phyloP scores from a whole-genome alignment of 768 basidiomycete species.

The Chalciporus piperatus region DNA sequence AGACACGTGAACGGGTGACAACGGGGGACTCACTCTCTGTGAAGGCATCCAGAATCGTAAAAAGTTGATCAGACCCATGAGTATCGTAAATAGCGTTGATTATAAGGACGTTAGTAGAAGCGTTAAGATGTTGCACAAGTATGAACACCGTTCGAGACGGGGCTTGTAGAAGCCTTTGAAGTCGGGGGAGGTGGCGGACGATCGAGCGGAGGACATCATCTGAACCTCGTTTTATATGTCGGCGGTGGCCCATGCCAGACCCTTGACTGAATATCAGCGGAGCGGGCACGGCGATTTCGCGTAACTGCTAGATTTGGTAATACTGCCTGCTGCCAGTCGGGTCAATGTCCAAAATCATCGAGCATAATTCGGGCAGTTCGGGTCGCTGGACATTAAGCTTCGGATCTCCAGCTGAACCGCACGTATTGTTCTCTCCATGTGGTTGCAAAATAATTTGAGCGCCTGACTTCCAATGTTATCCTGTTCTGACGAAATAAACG shows the following conservation, averaged over 20 bases:
- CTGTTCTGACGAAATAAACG: conserved; percentile 10
- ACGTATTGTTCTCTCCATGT: conserved; percentile 19
- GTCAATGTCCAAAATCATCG: not conserved
- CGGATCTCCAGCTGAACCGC: conserved; percentile 2
- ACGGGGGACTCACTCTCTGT: conserved; percentile 22
- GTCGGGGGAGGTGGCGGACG: conserved; percentile 10
- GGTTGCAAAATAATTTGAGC: conserved; percentile 17
- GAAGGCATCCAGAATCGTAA: conserved; percentile 18
- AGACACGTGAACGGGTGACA: not conserved
- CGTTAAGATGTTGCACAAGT: conserved; percentile 15
- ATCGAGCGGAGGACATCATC: conserved; percentile 11
- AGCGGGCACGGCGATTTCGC: conserved; percentile 22
- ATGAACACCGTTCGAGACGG: conserved; percentile 17
- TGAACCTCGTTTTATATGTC: conserved; percentile 28
- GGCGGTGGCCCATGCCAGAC: not conserved
- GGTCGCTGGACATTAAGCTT: not conserved
- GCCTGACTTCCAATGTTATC: conserved; percentile 6
- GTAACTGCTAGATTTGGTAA: conserved; percentile 14
- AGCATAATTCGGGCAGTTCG: conserved; percentile 11
- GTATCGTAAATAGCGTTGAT: conserved; percentile 19
- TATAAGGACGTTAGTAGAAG: conserved; percentile 20
- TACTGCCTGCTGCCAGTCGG: not conserved
- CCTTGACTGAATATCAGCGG: conserved; percentile 15
- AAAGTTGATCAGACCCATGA: conserved; percentile 27
- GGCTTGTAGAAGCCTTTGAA: conserved; percentile 15